These are phyloP conservation scores for Lactifluus echinatus DNA, from an alignment of 768 basidiomycete genomes.

Conservation along the genomic window DNA sequence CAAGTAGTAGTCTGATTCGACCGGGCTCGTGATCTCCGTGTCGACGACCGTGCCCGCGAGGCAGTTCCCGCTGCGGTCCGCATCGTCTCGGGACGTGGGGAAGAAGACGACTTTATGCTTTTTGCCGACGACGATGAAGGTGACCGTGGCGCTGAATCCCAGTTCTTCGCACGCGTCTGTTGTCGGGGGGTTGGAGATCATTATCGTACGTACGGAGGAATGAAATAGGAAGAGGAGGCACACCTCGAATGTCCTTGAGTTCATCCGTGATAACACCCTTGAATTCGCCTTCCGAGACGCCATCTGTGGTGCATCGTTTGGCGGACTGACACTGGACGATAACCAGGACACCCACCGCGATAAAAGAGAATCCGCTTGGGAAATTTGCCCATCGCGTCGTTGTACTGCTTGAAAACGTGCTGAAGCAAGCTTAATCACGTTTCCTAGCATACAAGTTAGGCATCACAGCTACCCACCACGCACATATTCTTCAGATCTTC, in stretches of 20 bases:
- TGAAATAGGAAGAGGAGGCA: slow-evolving; percentile 1
- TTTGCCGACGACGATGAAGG: slow-evolving; percentile 72
- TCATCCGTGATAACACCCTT: slow-evolving; percentile 38
- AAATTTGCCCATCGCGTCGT: slow-evolving; percentile 39
- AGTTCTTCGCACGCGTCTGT: slow-evolving; percentile 55
- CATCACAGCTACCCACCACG: slow-evolving; percentile 30
- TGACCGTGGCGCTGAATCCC: slow-evolving; percentile 54
- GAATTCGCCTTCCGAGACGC: slow-evolving; percentile 49
- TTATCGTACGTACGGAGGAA: background rate
- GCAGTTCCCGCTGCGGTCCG: slow-evolving; percentile 49
- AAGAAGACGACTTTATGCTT: slow-evolving; percentile 59
- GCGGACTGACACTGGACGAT: background rate
- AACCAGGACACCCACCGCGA: slow-evolving; percentile 37
- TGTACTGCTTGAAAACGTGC: slow-evolving; percentile 44
- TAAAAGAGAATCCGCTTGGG: slow-evolving; percentile 69
- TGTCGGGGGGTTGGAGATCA: background rate
- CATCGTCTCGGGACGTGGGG: slow-evolving; percentile 25
- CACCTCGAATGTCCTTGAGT: slow-evolving; percentile 50
- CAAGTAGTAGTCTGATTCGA: slow-evolving; percentile 69
- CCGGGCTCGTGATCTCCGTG: slow-evolving; percentile 54
- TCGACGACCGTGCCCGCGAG: slow-evolving; percentile 74
- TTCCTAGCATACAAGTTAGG: no score
- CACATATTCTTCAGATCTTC: slow-evolving; percentile 59
- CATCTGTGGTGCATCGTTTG: slow-evolving; percentile 29
- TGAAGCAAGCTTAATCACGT: background rate